Evolutionary conservation across 2,329 filamentous ascomycete genomes (phyloP).

Genomic region (Calycina herbarum): DNA sequence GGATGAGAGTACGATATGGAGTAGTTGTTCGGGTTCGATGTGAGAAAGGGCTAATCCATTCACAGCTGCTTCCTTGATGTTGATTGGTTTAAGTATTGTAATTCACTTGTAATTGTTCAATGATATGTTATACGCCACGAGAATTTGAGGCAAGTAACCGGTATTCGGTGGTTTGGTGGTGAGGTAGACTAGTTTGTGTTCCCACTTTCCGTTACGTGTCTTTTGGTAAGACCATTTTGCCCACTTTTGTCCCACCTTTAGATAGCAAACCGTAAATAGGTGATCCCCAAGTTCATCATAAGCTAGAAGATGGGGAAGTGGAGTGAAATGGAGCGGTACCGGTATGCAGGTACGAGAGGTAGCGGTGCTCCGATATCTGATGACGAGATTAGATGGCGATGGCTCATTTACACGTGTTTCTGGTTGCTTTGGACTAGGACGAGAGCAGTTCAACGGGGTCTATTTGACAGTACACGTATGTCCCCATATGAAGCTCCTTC

Average conservation of each 20-base stretch:
- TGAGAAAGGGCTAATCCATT: background rate
- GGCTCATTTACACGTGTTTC: background rate
- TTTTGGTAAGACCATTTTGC: background rate
- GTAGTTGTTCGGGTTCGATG: background rate
- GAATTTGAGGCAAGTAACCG: background rate
- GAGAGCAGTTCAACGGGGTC: background rate
- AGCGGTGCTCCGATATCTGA: background rate
- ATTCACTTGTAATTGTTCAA: background rate
- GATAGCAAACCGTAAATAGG: background rate
- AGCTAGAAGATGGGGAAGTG: background rate
- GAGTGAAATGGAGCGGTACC: background rate
- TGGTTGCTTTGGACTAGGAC: background rate
- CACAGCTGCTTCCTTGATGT: too few species aligned
- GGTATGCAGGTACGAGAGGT: background rate
- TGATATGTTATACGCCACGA: background rate
- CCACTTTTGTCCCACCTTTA: slow-evolving; percentile 3
- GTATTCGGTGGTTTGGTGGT: background rate
- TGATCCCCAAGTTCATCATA: background rate
- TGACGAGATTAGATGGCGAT: background rate
- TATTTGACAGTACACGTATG: background rate
- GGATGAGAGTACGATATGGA: background rate
- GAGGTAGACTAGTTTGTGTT: background rate
- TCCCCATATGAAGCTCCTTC: background rate
- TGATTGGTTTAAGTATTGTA: too few species aligned
- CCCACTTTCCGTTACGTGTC: background rate